phyloP scores from a whole-genome alignment of 176 grass and related monocot species.

The Oryza meridionalis region DNA sequence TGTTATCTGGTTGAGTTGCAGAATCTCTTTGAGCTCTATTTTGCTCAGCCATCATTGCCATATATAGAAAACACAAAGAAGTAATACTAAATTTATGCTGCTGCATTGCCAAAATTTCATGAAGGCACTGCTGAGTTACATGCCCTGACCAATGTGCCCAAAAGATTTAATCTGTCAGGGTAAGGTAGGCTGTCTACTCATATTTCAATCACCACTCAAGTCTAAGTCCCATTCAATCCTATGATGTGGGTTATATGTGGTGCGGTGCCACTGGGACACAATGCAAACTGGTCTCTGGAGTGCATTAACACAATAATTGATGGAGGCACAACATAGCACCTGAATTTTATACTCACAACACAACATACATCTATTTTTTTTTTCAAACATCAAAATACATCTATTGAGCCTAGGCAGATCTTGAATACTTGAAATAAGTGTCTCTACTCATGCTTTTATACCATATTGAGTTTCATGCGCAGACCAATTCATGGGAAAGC shows the following conservation, averaged over 20 bases:
- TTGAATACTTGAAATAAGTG: constrained; percentile 30
- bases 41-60: constrained; percentile 27
- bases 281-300: not conserved
- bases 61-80: constrained; percentile 24
- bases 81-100: not conserved
- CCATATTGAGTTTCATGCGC: not conserved
- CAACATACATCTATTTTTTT: not conserved
- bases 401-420: not conserved
- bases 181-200: constrained; percentile 7
- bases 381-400: too few relatives aligned
- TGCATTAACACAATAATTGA: constrained; percentile 10
- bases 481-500: constrained; percentile 21
- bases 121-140: not conserved
- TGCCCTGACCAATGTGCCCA: constrained; percentile 3
- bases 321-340: not conserved
- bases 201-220: constrained; percentile 11
- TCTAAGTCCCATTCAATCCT: constrained; percentile 13
- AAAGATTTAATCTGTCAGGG: constrained; percentile 21
- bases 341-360: not conserved
- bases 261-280: not conserved
- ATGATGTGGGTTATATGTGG: not conserved
- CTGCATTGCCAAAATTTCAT: constrained; percentile 22
- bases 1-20: constrained; percentile 5
- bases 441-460: not conserved
- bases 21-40: constrained; percentile 21